Evolutionary conservation across 2,329 filamentous ascomycete species (phyloP).

Genomic region (Claviceps capensis): DNA sequence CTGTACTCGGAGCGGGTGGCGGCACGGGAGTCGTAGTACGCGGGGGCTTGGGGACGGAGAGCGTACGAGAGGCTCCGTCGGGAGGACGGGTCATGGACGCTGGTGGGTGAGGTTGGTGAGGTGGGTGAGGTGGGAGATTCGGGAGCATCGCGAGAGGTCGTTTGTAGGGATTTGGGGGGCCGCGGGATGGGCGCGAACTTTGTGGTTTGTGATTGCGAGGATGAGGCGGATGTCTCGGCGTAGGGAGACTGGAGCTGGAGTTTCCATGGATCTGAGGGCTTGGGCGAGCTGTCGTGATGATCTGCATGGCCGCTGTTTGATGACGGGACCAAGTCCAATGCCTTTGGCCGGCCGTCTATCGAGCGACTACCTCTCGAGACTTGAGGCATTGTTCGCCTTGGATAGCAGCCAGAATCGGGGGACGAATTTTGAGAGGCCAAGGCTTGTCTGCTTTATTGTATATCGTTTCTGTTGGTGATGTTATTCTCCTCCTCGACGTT

Average conservation of each 20-base stretch:
- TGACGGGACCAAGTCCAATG: not conserved
- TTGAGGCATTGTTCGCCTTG: conserved; percentile 15
- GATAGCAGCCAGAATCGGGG: too few relatives aligned
- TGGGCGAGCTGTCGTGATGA: not conserved
- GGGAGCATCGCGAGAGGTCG: not conserved
- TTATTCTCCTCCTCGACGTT: too few relatives aligned
- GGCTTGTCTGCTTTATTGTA: too few relatives aligned
- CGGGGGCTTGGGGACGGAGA: conserved; percentile 18
- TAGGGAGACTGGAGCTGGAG: not conserved
- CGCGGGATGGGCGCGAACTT: not conserved
- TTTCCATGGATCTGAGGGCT: not conserved
- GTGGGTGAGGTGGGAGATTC: not conserved
- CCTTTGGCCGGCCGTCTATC: conserved; percentile 8
- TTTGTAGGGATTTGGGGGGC: not conserved
- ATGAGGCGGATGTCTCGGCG: not conserved
- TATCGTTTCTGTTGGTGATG: too few relatives aligned
- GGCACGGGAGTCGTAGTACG: conserved; percentile 27
- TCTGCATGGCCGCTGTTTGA: not conserved
- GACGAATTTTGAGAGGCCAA: too few relatives aligned
- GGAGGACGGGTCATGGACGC: conserved; percentile 1
- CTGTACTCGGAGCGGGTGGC: conserved; percentile 21
- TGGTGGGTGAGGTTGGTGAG: not conserved
- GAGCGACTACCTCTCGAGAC: conserved; percentile 15
- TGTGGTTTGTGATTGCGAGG: not conserved
- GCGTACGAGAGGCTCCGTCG: conserved; percentile 23